Percentiles rank a stretch among this genome's conserved stretches.
Conservation (phyloP, 371 early-diverging fungal genomes). For the Mortierella sp. region DNA sequence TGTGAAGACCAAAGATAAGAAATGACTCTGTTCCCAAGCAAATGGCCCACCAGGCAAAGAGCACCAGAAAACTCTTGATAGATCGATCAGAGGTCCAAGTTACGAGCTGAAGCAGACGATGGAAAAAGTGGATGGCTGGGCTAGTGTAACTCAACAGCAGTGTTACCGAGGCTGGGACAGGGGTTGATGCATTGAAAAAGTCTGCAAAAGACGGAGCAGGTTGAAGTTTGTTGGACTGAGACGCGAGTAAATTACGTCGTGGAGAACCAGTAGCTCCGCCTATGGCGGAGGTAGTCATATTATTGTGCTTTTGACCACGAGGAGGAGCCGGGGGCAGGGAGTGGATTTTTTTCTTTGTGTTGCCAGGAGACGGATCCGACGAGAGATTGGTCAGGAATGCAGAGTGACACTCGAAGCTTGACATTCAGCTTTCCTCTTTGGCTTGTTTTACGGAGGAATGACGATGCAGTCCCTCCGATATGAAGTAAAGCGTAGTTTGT, state of each 20-base stretch:
- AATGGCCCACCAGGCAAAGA: slow-evolving; percentile 59
- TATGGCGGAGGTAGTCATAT: slow-evolving; percentile 16
- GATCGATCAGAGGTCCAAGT: slow-evolving; percentile 58
- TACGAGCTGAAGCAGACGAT: slow-evolving; percentile 48
- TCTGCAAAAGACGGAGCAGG: slow-evolving; percentile 45
- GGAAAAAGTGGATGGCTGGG: slow-evolving; percentile 52
- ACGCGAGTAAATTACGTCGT: slow-evolving; percentile 29
- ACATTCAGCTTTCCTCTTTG: slow-evolving; percentile 29
- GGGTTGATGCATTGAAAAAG: slow-evolving; percentile 56
- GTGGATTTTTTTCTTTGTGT: slow-evolving; percentile 24
- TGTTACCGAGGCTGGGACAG: slow-evolving; percentile 57
- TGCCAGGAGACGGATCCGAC: slow-evolving; percentile 39
- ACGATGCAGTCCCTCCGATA: not conserved
- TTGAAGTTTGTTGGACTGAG: slow-evolving; percentile 22
- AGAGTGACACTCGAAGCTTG: slow-evolving; percentile 48
- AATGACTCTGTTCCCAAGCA: slow-evolving; percentile 55
- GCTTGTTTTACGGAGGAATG: not conserved
- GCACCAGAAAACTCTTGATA: slow-evolving; percentile 55
- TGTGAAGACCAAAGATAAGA: slow-evolving; percentile 55
- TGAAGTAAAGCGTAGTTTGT: not conserved
- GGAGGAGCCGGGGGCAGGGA: slow-evolving; percentile 10
- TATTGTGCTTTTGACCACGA: slow-evolving; percentile 6
- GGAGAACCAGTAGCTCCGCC: slow-evolving; percentile 10
- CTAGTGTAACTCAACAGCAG: slow-evolving; percentile 54
- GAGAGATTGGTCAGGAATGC: slow-evolving; percentile 49